Evolutionary conservation across 257 asterid species (phyloP), one percentile per base, ranked within the genome.

Genomic region (Nicotiana tabacum): DNA sequence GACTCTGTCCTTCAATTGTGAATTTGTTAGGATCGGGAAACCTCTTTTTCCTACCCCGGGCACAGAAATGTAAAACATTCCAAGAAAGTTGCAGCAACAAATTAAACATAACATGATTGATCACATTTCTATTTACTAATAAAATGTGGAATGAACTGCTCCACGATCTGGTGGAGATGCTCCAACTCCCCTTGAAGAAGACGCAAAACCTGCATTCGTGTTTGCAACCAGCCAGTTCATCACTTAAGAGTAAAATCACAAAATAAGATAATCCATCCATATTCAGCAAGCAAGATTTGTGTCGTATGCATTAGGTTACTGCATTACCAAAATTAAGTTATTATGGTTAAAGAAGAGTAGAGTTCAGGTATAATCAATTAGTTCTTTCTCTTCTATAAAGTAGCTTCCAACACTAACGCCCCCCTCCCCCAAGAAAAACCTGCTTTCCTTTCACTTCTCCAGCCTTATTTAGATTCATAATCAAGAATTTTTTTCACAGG

Each of bases 131-230:
- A 74, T 48, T 58, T 61, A 35, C 74, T 79, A 37, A 60, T 79
- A 37, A 60, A 39, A 79, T 79, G 82, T 12, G 82, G 82, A 35
- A 30, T 24, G 80, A 92, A 90, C 82, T 91, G 95, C 85, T 93
- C 95, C 0, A 91, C 87, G 69, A 91, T 82, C 84, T 85, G 86
- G 78, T 88, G 91, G n/a, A 90, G 82, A 61, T 90, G 90, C 76
- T 90, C 93, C 21, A 61, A 92, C 78, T 88, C 92, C 30, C 97
- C 98, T 83, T 91, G 95, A 32, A 93, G 93, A 86, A 92, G 91
- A 9, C 91, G 91, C 86, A 92, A 61, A 74, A 92, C 97, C 95
- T 93, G 90, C 88, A 89, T 11, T 55, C 6, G 62, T 65, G 58
- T 82, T 29, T 76, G 60, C 62, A 57, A 53, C 61, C 62, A 7